Evolutionary conservation across 768 basidiomycete genomes (phyloP).

Genomic region (Albatrellus ellisii): DNA sequence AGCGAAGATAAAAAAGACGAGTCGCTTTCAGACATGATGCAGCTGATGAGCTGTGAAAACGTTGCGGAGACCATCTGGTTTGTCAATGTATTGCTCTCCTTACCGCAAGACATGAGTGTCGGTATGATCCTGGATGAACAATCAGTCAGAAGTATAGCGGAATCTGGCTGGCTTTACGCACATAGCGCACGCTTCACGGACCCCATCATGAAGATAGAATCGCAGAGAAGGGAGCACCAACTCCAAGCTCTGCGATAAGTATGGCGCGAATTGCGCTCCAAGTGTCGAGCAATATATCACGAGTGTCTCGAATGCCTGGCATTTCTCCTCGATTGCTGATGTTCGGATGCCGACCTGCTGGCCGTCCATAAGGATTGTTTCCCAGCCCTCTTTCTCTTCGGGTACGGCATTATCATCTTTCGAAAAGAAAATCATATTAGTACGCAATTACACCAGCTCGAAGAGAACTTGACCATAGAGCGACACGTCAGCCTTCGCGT

Average conservation of each 20-base stretch:
- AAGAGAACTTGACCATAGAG: slow-evolving; percentile 40
- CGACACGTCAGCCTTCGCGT: slow-evolving; percentile 69
- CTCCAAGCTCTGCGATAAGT: slow-evolving; percentile 57
- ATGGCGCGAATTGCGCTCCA: slow-evolving; percentile 54
- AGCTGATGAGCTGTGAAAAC: slow-evolving; percentile 46
- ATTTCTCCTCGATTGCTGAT: slow-evolving; percentile 75
- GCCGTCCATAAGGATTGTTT: slow-evolving; percentile 66
- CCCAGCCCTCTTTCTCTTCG: slow-evolving; percentile 64
- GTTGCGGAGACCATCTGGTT: slow-evolving; percentile 49
- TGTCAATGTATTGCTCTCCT: slow-evolving; percentile 49
- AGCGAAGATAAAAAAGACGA: slow-evolving; percentile 66
- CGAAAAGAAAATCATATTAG: slow-evolving; percentile 1
- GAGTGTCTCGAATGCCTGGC: slow-evolving; percentile 79
- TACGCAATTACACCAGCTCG: not conserved
- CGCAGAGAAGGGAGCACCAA: slow-evolving; percentile 55
- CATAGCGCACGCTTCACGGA: slow-evolving; percentile 68
- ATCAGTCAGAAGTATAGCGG: not conserved
- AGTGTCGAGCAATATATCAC: slow-evolving; percentile 69
- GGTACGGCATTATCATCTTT: slow-evolving; percentile 40
- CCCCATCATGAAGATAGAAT: slow-evolving; percentile 80
- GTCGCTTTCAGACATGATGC: slow-evolving; percentile 57
- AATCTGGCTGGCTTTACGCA: slow-evolving; percentile 22
- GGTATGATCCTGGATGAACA: slow-evolving; percentile 45
- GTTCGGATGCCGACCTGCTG: slow-evolving; percentile 68
- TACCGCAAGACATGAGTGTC: slow-evolving; percentile 55